A percentile compares a stretch with the other conserved stretches of the same genome.
These are phyloP conservation scores for Colletotrichum sp. DNA, from an alignment of 2,329 filamentous ascomycete species.

Conservation along the genomic window DNA sequence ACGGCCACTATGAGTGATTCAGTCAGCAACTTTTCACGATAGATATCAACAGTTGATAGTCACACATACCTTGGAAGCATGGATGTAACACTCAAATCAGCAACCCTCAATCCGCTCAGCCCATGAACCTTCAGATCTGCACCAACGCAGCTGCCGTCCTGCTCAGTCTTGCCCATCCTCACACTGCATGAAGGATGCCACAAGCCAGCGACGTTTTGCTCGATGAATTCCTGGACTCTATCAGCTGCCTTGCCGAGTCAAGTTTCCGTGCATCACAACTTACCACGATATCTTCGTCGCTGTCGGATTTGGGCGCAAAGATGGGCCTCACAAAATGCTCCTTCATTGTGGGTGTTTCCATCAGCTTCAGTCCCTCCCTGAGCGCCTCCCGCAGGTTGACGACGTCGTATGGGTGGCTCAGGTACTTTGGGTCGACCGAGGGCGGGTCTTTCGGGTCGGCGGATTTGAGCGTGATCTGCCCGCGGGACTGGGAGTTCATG, in stretches of 20 bases:
- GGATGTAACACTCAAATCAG: not conserved
- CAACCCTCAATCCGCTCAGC: not conserved
- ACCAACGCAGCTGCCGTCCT: not conserved
- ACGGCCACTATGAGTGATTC: not conserved
- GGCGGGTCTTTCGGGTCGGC: not conserved
- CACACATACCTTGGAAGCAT: not conserved
- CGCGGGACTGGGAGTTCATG: conserved; percentile 7
- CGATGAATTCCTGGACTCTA: not conserved
- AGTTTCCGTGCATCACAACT: not conserved
- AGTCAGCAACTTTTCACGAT: not conserved
- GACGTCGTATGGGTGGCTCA: not conserved
- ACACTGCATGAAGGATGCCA: conserved; percentile 15
- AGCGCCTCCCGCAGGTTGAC: not conserved
- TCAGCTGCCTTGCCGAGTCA: not conserved
- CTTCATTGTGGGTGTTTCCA: not conserved
- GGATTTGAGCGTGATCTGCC: not conserved
- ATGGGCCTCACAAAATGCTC: not conserved
- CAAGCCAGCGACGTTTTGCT: not conserved
- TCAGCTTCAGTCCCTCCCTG: not conserved
- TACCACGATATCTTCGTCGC: not conserved
- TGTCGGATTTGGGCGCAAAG: conserved; percentile 2
- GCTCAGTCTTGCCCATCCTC: conserved; percentile 2
- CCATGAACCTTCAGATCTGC: conserved; percentile 4
- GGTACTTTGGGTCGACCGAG: not conserved
- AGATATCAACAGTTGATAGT: accelerated